Base-by-base conservation (phyloP, 2,329 filamentous ascomycete species). In the Harringtonia aguacate region DNA sequence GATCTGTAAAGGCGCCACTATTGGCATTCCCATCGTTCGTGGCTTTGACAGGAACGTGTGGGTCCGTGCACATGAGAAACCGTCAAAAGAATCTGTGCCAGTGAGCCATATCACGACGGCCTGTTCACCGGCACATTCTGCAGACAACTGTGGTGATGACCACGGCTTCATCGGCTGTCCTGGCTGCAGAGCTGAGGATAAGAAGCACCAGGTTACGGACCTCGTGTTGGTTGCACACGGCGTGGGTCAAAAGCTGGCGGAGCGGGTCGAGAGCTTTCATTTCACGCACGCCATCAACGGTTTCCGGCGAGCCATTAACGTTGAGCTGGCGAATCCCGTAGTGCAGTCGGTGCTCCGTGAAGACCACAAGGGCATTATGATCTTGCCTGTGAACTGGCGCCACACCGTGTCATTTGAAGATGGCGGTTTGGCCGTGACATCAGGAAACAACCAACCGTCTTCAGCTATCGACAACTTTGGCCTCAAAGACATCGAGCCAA, bases 241-340 rank as follows among this genome's bases (percentile, higher is more conserved):
- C 2, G 97, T 98, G 50, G 92, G 92, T 0, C 92, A 98, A 60
- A 97, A 98, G 60, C 73, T 97, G 40, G 94, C 89, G 0, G 88
- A 98, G 59, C 75, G 89, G 13, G 86, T 97, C 48, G 90, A 97
- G 61, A 95, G 87, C 54, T 98, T 89, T 55, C 87, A 97, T 60
- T 98, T 98, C 55, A 98, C 92, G 0, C 90, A 97, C 60, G 86
- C 88, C 6, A 90, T 97, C 58, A 97, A 95, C 56, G 77, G 81
- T 0, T 92, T 98, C 53, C 79, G 92, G 13, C 76, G 89, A 47
- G 80, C 86, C 18, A 76, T 97, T 45, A 95, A 95, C 52, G 69
- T 89, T 40, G 89, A 98, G 58, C 72, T 95, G 33, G 76, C 77
- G 27, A 85, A 74, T 29, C 77, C 84, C 3, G 70, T 73, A 9